These are phyloP conservation scores for Thraustochytrium striatum DNA, from an alignment of 352 stramenopile species.

Conservation along the genomic window DNA sequence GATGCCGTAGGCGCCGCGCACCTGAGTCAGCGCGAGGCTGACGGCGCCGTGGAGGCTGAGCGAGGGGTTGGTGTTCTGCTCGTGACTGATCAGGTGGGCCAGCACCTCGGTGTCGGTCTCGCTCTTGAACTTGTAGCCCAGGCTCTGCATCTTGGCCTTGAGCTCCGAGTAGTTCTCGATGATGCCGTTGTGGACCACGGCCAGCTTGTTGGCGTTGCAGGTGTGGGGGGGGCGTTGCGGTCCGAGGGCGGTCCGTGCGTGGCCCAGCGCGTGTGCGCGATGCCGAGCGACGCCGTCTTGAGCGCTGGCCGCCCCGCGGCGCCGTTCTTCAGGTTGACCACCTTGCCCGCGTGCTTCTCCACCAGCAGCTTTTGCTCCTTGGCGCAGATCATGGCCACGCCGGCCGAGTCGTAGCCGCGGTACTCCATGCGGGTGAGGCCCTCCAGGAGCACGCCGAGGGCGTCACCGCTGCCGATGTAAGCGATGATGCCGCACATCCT, in stretches of 20 bases:
- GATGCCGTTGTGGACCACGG: conserved; percentile 97
- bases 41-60: conserved; percentile 59
- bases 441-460: conserved; percentile 71
- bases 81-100: conserved; percentile 90
- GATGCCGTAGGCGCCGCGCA: conserved; percentile 54
- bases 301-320: conserved; percentile 71
- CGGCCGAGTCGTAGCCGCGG: conserved; percentile 95
- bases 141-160: conserved; percentile 65
- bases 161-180: conserved; percentile 94
- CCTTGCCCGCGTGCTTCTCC: conserved; percentile 53
- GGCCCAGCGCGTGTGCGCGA: conserved; percentile 98
- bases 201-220: conserved; percentile 80
- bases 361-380: conserved; percentile 53
- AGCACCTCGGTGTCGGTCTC: conserved; percentile 98
- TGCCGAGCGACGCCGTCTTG: conserved; percentile 72
- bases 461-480: conserved; percentile 56
- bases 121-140: conserved; percentile 86
- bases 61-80: conserved; percentile 74
- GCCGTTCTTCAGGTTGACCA: conserved; percentile 47
- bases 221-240: conserved; percentile 93
- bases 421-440: conserved; percentile 82
- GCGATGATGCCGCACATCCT: conserved; percentile 52
- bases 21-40: conserved; percentile 50
- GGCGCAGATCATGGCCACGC: conserved; percentile 83
- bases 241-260: conserved; percentile 97